phyloP scores from a whole-genome alignment of 139 green algal species.

The Haematococcus lacustris region DNA sequence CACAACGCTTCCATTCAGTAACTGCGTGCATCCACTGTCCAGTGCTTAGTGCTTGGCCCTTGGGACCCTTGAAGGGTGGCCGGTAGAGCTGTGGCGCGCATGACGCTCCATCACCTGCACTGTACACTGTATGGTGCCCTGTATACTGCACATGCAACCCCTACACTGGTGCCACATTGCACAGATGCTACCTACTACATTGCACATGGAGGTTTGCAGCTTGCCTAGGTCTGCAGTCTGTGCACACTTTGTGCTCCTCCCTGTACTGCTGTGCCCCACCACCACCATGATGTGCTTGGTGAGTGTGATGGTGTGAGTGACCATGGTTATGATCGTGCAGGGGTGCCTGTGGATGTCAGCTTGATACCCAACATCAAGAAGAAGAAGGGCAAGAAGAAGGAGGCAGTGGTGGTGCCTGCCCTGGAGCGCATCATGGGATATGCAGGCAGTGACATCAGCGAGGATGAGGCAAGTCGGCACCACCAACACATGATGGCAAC shows the following conservation, averaged over 20 bases:
- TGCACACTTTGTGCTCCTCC: background rate
- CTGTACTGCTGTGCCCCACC: background rate
- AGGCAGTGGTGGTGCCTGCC: constrained; percentile 32
- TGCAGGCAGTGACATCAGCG: constrained; percentile 28
- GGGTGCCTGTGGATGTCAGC: background rate
- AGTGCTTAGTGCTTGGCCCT: too few relatives aligned
- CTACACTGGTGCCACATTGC: too few relatives aligned
- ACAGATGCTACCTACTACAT: too few relatives aligned
- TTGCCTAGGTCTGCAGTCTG: background rate
- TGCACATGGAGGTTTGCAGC: too few relatives aligned
- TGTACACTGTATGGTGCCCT: too few relatives aligned
- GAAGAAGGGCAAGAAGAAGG: constrained; percentile 67
- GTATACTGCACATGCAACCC: too few relatives aligned
- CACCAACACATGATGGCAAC: too few relatives aligned
- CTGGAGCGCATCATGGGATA: constrained; percentile 63
- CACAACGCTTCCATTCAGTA: too few relatives aligned
- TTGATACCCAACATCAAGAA: constrained; percentile 39
- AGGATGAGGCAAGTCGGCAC: constrained; percentile 32
- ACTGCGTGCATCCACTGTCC: too few relatives aligned
- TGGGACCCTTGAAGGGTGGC: too few relatives aligned
- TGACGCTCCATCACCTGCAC: too few relatives aligned
- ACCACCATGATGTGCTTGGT: background rate
- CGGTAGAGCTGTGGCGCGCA: too few relatives aligned
- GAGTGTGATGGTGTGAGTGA: background rate
- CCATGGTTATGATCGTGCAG: background rate